Evolutionary conservation across 2,329 filamentous ascomycete species (phyloP), one percentile per base, ranked within the genome.

Genomic region (Pseudogymnoascus sp.): DNA sequence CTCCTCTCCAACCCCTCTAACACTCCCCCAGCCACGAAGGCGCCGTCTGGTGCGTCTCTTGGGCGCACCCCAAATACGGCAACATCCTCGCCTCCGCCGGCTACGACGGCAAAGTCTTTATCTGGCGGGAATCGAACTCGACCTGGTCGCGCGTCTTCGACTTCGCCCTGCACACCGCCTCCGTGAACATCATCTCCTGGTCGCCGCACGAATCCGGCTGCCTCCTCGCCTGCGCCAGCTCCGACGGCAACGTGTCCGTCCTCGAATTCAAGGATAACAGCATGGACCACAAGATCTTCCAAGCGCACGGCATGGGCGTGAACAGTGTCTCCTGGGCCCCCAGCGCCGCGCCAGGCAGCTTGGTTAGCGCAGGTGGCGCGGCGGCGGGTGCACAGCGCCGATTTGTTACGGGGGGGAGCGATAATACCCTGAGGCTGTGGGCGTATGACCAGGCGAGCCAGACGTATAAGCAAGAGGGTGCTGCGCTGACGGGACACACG

Each of bases 21-120:
- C 62, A 25, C 56, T n/a, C 53, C 25, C 47, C 21, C 71, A 96
- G 93, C 68, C 94, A 99, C 75, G 94, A 99, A 77, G 93, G 93
- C 67, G 92, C 94, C 37, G 93, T 99, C 64, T 99, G 94, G 94
- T 96, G 91, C 75, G 91, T 97, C 64, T 89, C 92, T 70, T 99
- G 94, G 94, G 92, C 93, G 59, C 94, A 99, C 74, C 94, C 94
- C 67, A 97, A 99, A 76, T 97, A 95, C 77, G 94, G 94, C 79
- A 97, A 93, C 75, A 97, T 99, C 73, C 88, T 99, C 65, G 94
- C 94, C 63, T 96, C 91, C 66, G 91, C 92, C 61, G 91, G 90
- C 68, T 99, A 97, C 79, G 94, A 99, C 77, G 94, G 93, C 77
- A 96, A 96, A 77, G 93, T 99, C 68, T 87, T 97, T 76, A 96